Evolutionary conservation across 352 stramenopile species (phyloP), one percentile per base, ranked within the genome.

Genomic region (Pelagophyceae sp.): DNA sequence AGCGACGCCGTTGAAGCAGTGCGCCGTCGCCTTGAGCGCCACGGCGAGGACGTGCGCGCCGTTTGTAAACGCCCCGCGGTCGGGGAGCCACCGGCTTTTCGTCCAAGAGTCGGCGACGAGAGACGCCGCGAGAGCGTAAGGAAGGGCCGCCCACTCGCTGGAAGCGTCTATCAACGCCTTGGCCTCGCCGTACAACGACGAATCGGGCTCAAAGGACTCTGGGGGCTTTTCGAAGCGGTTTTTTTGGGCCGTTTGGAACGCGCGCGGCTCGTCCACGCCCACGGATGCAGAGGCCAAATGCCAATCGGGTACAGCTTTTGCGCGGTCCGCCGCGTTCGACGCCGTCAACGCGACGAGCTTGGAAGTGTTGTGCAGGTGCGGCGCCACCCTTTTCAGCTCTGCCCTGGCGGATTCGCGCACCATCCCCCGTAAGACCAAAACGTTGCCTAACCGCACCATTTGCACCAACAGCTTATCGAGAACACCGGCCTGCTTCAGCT

Each of bases 1-100:
- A 2, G 67, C 11, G 58, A 67, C 23, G 58, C 58, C 58, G 58
- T 67, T 67, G 58, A 67, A 67, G 58, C 58, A 67, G 38, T 74
- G 67, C 25, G 67, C 67, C 15, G 58, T 23, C 35, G 67, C 67
- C 11, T 37, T 31, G 35, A 74, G 31, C 15, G 67, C 37, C 17
- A 35, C 2, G 35, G 37, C 20, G 2, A 33, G 29, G 17, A 58
- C 67, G 67, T 74, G 67, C 35, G 17, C 17, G 38, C 67, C 67
- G 67, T 50, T 50, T 11, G 5, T 3, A 37, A 27, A 58, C 17
- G 35, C 33, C 2, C 31, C 27, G 67, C 51, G 67, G 33, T 51
- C 67, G 17, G 67, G 67, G 11, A 58, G 1, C 67, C 67, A 74
- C 5, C 33, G 33, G 17, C 15, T 37, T 3, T 27, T 27, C 33